Evolutionary conservation across 2,329 filamentous ascomycete species (phyloP), one percentile per base, ranked within the genome.

Genomic region (Didymella pinodella): DNA sequence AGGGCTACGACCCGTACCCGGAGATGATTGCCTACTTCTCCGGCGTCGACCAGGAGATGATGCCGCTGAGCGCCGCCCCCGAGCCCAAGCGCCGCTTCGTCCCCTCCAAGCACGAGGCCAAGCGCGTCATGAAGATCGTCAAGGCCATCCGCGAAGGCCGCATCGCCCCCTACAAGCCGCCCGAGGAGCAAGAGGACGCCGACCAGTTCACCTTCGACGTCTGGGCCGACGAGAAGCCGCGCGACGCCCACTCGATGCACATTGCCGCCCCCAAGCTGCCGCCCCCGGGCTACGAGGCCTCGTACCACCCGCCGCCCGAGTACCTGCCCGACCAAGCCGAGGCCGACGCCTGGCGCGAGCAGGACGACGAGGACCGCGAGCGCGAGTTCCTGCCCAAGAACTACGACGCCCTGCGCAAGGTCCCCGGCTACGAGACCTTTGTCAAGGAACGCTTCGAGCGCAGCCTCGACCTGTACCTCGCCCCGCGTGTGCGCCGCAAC

Each of bases 391-490:
- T 99, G 32, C 92, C 96, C 2, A 87, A 87, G 59, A 88, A 92
- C 73, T 92, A 92, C 75, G 88, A 90, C 67, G 89, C 95, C 2
- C 82, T 99, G 54, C 90, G 95, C 62, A 93, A 92, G 75, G 95
- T 98, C 7, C 95, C 96, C 49, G 96, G 90, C 16, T 99, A 97
- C 75, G 91, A 90, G 49, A 86, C 85, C 54, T 92, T 97, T 66
- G 88, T 99, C 75, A 97, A 97, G 78, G 95, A 99, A 78, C 90
- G 93, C 66, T 99, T 99, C 70, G 93, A 99, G 77, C 86, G 96
- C 65, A 98, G 93, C 76, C 82, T 99, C 67, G 96, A 99, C 79
- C 85, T 99, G 18, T 99, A 99, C 77, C 85, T 99, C 59, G 95
- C 96, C 16, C 95, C 96, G 46, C 86, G 95, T 72, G 88, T 99